Conservation (phyloP, 768 basidiomycete species). For the Cystofilobasidium macerans region DNA sequence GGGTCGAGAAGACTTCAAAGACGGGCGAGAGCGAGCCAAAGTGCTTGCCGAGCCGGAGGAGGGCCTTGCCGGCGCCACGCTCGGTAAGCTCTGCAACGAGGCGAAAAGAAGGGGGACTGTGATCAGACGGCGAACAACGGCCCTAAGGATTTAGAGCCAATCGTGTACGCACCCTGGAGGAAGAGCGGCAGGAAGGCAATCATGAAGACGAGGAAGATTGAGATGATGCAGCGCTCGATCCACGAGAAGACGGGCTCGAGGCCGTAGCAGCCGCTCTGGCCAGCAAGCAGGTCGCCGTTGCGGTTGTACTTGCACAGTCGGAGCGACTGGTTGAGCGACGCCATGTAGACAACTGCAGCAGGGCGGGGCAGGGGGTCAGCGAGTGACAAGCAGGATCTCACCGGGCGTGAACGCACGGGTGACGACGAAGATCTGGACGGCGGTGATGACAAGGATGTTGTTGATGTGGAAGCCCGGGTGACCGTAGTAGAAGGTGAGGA, state of each 20-base stretch:
- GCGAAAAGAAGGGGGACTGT: constrained; percentile 30
- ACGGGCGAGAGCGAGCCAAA: constrained; percentile 86
- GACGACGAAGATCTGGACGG: constrained; percentile 88
- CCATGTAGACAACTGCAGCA: constrained; percentile 76
- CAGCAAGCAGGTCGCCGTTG: constrained; percentile 59
- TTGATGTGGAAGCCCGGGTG: constrained; percentile 99
- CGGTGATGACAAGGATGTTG: constrained; percentile 96
- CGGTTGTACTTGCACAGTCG: constrained; percentile 67
- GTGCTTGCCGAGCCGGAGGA: constrained; percentile 84
- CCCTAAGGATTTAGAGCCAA: not conserved
- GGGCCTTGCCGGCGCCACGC: constrained; percentile 81
- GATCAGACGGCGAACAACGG: not conserved
- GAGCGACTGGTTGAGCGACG: constrained; percentile 74
- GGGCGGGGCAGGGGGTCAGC: not conserved
- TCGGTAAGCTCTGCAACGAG: constrained; percentile 69
- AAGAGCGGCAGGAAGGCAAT: constrained; percentile 90
- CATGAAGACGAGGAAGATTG: constrained; percentile 97
- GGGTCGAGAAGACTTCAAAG: constrained; percentile 96
- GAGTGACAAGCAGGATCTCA: not conserved
- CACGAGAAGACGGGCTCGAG: constrained; percentile 84
- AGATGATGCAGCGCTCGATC: constrained; percentile 93
- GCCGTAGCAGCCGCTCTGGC: constrained; percentile 84
- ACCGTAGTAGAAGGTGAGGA: constrained; percentile 99
- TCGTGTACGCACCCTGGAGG: constrained; percentile 60
- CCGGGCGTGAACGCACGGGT: constrained; percentile 51